A percentile compares a stretch with the other conserved stretches of the same genome.
Evolutionary conservation across 2,329 filamentous ascomycete species (phyloP).

Genomic region (Orbilia javanica): DNA sequence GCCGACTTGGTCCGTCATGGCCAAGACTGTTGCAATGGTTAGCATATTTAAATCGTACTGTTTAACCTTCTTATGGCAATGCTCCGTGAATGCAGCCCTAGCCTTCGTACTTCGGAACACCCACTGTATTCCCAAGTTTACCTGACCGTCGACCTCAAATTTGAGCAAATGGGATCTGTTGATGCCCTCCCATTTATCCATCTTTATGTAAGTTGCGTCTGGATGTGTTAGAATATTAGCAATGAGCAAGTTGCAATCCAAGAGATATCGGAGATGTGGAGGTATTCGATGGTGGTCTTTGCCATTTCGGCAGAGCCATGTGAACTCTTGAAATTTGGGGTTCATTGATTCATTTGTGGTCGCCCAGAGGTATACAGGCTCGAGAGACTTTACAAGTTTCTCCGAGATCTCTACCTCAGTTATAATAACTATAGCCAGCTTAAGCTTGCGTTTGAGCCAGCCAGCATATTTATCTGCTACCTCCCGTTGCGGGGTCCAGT

Average conservation of each 20-base stretch:
- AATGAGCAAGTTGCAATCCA: neutral
- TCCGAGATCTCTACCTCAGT: neutral
- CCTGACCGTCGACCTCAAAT: neutral
- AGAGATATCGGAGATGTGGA: neutral
- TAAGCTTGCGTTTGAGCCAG: neutral
- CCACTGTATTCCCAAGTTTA: neutral
- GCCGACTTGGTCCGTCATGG: too few relatives aligned
- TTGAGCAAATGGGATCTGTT: neutral
- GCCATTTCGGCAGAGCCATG: neutral
- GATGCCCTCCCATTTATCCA: neutral
- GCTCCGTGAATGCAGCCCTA: neutral
- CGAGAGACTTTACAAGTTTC: neutral
- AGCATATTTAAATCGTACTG: neutral
- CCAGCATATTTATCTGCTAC: constrained; percentile 3
- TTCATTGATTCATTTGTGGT: neutral
- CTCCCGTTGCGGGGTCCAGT: constrained; percentile 32
- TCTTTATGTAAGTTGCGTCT: neutral
- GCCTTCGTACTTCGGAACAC: neutral
- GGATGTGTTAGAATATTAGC: neutral
- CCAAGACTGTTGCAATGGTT: neutral
- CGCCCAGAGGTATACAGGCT: neutral
- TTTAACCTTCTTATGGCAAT: neutral
- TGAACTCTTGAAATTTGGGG: neutral
- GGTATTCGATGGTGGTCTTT: neutral
- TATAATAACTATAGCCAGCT: neutral